Percentiles rank a stretch among this genome's conserved stretches.
Evolutionary conservation across 148 eudicot genomes (phyloP).

Genomic region (Vaccinium vitisidaea): DNA sequence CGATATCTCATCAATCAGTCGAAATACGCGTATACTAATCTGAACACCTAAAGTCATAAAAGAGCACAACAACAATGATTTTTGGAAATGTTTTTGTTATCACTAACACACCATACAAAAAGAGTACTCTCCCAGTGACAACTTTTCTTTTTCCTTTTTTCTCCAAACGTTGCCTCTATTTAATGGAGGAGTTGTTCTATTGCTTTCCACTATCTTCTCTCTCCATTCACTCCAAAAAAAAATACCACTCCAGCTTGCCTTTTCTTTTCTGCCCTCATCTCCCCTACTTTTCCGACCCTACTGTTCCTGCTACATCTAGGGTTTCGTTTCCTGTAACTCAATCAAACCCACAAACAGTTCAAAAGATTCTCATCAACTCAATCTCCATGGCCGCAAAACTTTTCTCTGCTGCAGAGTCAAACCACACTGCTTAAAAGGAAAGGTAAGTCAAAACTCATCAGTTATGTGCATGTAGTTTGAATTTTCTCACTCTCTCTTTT

Average conservation of each 20-base stretch:
- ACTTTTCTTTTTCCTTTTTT: neutral
- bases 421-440: conserved; percentile 7
- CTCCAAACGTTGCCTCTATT: conserved; percentile 2
- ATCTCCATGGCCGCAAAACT: neutral
- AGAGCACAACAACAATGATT: no score
- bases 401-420: neutral
- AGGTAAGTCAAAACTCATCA: neutral
- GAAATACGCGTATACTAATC: no score
- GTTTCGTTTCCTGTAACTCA: conserved; percentile 10
- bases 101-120: no score
- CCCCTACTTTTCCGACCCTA: conserved; percentile 11
- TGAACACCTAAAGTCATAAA: no score
- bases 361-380: neutral
- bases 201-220: neutral
- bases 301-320: conserved; percentile 19
- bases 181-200: neutral
- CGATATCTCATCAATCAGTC: no score
- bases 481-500: neutral
- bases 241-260: neutral
- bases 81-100: no score
- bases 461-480: neutral
- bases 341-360: neutral
- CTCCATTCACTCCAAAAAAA: conserved; percentile 7
- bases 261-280: conserved; percentile 1
- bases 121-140: no score